These are phyloP conservation scores for Leishmania braziliensis DNA, from an alignment of 208 protist genomes.

Conservation along the genomic window DNA sequence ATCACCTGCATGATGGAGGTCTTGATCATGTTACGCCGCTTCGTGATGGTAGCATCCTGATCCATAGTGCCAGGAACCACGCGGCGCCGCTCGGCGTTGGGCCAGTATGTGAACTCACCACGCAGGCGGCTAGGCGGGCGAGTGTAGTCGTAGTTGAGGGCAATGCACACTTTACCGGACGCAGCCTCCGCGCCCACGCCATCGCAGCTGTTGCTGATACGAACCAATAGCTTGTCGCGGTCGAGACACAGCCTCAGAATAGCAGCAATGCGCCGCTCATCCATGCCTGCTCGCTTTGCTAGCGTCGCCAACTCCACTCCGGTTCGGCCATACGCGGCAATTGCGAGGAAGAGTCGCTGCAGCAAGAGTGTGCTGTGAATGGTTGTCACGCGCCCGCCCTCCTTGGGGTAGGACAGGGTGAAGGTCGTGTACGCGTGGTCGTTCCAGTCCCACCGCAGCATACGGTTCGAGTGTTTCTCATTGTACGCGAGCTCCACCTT, in stretches of 20 bases:
- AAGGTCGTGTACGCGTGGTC: slow-evolving; percentile 32
- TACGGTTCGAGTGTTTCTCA: slow-evolving; percentile 5
- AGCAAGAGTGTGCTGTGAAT: slow-evolving; percentile 42
- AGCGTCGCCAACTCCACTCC: slow-evolving; percentile 33
- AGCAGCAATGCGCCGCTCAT: slow-evolving; percentile 1
- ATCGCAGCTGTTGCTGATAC: background rate
- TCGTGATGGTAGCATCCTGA: slow-evolving; percentile 11
- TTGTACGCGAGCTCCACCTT: slow-evolving; percentile 24
- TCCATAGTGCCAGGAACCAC: slow-evolving; percentile 9
- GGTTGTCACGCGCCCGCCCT: slow-evolving; percentile 22
- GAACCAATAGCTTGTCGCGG: slow-evolving; percentile 29
- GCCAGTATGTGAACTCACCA: slow-evolving; percentile 38
- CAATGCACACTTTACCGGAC: slow-evolving; percentile 6
- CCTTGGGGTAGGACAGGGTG: slow-evolving; percentile 35
- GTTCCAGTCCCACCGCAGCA: slow-evolving; percentile 40
- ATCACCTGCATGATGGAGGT: slow-evolving; percentile 47
- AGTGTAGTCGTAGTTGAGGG: slow-evolving; percentile 38
- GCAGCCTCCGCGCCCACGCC: slow-evolving; percentile 13
- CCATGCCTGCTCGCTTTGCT: slow-evolving; percentile 30
- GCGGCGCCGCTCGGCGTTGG: slow-evolving; percentile 16
- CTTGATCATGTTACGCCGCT: slow-evolving; percentile 33
- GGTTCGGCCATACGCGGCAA: slow-evolving; percentile 28
- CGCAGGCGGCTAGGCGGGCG: slow-evolving; percentile 20
- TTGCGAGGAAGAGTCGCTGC: slow-evolving; percentile 43
- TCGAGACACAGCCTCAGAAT: slow-evolving; percentile 24